Percentiles rank a stretch among this genome's conserved stretches.
phyloP scores from a whole-genome alignment of 495 filamentous ascomycete species.

The Recurvomyces mirabilis region DNA sequence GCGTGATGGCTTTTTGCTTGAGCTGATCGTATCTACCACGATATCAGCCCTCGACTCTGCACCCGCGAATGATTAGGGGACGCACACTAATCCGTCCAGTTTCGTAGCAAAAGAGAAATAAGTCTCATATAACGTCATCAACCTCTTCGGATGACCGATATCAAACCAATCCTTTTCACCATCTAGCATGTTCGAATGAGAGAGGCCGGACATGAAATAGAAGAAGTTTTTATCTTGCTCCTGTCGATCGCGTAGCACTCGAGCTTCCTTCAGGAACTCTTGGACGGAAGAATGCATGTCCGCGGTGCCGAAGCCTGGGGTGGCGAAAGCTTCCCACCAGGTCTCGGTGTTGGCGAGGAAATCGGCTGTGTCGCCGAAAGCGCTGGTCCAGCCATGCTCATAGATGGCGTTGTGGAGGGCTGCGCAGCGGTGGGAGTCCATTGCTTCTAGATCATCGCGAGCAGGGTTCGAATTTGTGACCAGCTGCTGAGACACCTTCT shows the following conservation, averaged over 20 bases:
- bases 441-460: conserved; percentile 2
- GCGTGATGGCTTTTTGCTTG: conserved; percentile 1
- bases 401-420: conserved; percentile 6
- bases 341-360: not conserved
- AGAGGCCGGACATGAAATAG: not conserved
- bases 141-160: not conserved
- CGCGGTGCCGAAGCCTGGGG: too few species aligned
- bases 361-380: not conserved
- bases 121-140: not conserved
- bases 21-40: conserved; percentile 2
- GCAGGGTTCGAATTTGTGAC: not conserved
- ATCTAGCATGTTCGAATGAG: not conserved
- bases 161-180: not conserved
- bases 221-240: too few species aligned
- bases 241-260: too few species aligned
- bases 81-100: conserved; percentile 1
- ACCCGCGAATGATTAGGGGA: not conserved
- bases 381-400: conserved; percentile 2
- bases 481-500: not conserved
- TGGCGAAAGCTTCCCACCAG: not conserved
- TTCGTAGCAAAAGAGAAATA: not conserved
- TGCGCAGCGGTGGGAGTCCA: conserved; percentile 1
- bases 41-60: not conserved
- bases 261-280: not conserved
- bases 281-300: not conserved